Percentiles rank a stretch among this genome's conserved stretches.
These are phyloP conservation scores for Friedmanniomyces endolithicus DNA, from an alignment of 495 filamentous ascomycete genomes.

Conservation along the genomic window DNA sequence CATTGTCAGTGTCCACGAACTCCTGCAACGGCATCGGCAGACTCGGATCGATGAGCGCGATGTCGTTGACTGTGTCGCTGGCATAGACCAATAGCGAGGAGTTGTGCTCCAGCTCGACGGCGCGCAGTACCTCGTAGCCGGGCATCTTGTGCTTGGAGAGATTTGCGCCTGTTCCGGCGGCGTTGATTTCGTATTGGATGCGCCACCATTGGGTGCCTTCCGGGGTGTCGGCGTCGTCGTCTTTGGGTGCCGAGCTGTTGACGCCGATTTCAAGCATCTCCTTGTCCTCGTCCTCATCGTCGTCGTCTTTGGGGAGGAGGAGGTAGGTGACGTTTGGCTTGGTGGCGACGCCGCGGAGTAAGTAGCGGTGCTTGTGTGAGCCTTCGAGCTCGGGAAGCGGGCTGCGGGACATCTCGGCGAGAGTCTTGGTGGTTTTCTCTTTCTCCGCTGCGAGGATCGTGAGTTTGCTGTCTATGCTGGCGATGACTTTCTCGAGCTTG, in stretches of 20 bases:
- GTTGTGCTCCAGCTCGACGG: constrained; percentile 17
- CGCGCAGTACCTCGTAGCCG: constrained; percentile 20
- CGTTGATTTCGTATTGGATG: constrained; percentile 10
- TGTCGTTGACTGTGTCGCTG: constrained; percentile 10
- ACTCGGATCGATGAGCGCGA: background rate
- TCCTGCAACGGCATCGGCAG: constrained; percentile 8
- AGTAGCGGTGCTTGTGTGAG: constrained; percentile 12
- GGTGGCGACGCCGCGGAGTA: constrained; percentile 20
- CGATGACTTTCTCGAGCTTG: constrained; percentile 10
- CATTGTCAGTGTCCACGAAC: constrained; percentile 13
- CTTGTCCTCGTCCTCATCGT: constrained; percentile 3
- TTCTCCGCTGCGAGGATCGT: constrained; percentile 7
- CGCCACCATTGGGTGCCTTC: constrained; percentile 19
- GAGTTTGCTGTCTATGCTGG: constrained; percentile 15
- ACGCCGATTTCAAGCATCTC: background rate
- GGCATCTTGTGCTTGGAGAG: constrained; percentile 3
- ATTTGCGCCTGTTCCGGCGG: background rate
- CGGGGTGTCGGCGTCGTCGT: constrained; percentile 9
- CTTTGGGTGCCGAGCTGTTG: background rate
- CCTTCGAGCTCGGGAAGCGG: background rate
- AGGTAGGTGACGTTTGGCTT: constrained; percentile 21
- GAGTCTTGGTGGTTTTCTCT: constrained; percentile 11
- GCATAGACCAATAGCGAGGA: constrained; percentile 18
- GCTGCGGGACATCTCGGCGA: constrained; percentile 10
- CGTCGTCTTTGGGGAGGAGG: constrained; percentile 5